A percentile compares a stretch with the other conserved stretches of the same genome.
These are phyloP conservation scores for Colletotrichum sublineola DNA, from an alignment of 2,329 filamentous ascomycete species.

Conservation along the genomic window DNA sequence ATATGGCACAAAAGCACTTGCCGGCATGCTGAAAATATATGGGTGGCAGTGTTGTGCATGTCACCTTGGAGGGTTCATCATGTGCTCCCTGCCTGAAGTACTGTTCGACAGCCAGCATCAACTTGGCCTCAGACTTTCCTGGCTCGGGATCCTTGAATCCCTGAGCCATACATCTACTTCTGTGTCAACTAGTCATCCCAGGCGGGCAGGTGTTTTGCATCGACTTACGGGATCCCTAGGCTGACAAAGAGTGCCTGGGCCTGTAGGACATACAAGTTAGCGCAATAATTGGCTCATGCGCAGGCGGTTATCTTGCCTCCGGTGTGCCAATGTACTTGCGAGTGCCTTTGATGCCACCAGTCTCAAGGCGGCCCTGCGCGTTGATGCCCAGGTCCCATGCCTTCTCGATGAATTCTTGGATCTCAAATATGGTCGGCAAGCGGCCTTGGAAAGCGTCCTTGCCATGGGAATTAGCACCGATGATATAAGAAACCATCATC, in stretches of 20 bases:
- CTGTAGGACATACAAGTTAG: constrained; percentile 55
- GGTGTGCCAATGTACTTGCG: constrained; percentile 96
- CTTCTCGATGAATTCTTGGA: constrained; percentile 88
- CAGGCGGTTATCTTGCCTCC: constrained; percentile 70
- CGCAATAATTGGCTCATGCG: background rate
- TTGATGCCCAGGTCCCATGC: constrained; percentile 93
- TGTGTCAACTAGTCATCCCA: constrained; percentile 5
- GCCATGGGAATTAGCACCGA: constrained; percentile 68
- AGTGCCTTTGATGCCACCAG: constrained; percentile 87
- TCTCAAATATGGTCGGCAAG: constrained; percentile 81
- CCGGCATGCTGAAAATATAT: constrained; percentile 91
- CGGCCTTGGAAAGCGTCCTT: constrained; percentile 69
- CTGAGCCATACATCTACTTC: constrained; percentile 70
- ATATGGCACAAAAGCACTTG: constrained; percentile 48
- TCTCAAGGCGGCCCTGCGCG: constrained; percentile 79
- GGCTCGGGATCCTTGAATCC: constrained; percentile 66
- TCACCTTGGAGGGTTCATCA: constrained; percentile 71
- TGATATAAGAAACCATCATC: constrained; percentile 86
- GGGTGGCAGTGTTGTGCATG: constrained; percentile 79
- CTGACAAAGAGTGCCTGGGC: constrained; percentile 83
- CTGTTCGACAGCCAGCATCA: constrained; percentile 76
- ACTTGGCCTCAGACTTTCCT: constrained; percentile 61
- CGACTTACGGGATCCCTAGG: constrained; percentile 73
- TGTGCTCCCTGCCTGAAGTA: constrained; percentile 77
- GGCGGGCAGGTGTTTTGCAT: background rate